phyloP scores from a whole-genome alignment of 2,329 filamentous ascomycete species.

The Beauveria sp. region DNA sequence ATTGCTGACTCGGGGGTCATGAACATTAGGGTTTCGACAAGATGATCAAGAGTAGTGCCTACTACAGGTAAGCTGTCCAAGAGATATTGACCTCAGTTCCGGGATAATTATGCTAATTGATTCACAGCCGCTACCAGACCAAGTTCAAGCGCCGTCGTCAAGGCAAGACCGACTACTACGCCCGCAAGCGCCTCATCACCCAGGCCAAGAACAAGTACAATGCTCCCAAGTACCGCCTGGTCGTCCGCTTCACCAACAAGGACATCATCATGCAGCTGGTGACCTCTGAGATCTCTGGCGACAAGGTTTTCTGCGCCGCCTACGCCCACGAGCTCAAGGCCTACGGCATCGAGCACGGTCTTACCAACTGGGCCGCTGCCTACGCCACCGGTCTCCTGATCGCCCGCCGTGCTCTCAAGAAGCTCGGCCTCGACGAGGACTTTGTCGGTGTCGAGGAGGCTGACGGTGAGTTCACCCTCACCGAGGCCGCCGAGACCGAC shows the following conservation, averaged over 20 bases:
- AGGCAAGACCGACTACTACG: slow-evolving; percentile 99
- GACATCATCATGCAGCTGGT: slow-evolving; percentile 99
- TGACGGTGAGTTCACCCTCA: slow-evolving; percentile 91
- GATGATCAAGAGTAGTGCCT: slow-evolving; percentile 93
- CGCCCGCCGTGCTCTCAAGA: slow-evolving; percentile 92
- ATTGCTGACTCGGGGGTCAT: slow-evolving; percentile 92
- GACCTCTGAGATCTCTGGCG: slow-evolving; percentile 89
- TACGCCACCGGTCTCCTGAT: slow-evolving; percentile 96
- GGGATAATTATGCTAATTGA: slow-evolving; percentile 18
- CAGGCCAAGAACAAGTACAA: slow-evolving; percentile 99
- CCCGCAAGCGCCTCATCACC: slow-evolving; percentile 97
- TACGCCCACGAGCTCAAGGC: slow-evolving; percentile 97
- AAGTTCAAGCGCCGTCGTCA: slow-evolving; percentile 97
- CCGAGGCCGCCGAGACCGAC: slow-evolving; percentile 85
- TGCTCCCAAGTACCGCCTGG: slow-evolving; percentile 98
- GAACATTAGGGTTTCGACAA: slow-evolving; percentile 75
- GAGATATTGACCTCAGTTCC: neutral
- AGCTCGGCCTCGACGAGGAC: slow-evolving; percentile 89
- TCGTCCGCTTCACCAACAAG: slow-evolving; percentile 98
- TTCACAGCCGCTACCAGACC: slow-evolving; percentile 87
- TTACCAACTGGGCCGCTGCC: slow-evolving; percentile 99
- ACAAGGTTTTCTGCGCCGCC: slow-evolving; percentile 90
- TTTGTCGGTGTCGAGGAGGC: slow-evolving; percentile 96
- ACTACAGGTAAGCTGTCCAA: slow-evolving; percentile 75
- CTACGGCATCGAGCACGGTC: slow-evolving; percentile 96